Evolutionary conservation across 2,329 filamentous ascomycete species (phyloP).

Genomic region (Emmonsiellopsis sp.): DNA sequence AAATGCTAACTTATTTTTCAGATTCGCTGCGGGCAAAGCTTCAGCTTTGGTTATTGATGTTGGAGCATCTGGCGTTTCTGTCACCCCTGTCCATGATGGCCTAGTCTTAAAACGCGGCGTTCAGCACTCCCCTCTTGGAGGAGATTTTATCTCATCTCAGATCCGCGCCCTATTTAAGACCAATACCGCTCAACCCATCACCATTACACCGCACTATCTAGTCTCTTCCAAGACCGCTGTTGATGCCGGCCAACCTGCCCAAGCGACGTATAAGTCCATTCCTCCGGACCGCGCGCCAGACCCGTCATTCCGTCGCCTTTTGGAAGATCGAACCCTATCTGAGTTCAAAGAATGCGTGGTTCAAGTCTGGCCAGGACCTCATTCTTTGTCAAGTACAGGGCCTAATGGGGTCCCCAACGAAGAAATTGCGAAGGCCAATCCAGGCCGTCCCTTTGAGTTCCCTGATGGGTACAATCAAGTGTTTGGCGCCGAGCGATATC

Average conservation of each 20-base stretch:
- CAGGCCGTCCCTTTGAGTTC: constrained; percentile 89
- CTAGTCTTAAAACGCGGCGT: constrained; percentile 87
- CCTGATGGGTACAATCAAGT: constrained; percentile 94
- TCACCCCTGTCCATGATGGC: constrained; percentile 88
- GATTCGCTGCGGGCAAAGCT: constrained; percentile 83
- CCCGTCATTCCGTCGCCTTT: constrained; percentile 67
- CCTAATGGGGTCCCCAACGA: constrained; percentile 56
- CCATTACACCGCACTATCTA: constrained; percentile 75
- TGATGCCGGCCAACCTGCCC: constrained; percentile 70
- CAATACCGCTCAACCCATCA: constrained; percentile 57
- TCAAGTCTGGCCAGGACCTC: constrained; percentile 80
- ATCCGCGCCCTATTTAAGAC: constrained; percentile 69
- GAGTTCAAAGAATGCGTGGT: constrained; percentile 98
- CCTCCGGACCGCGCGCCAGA: constrained; percentile 46
- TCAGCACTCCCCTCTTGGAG: constrained; percentile 74
- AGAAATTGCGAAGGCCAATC: constrained; percentile 61
- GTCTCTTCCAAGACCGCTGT: constrained; percentile 81
- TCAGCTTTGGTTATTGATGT: constrained; percentile 89
- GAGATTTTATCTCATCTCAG: constrained; percentile 83
- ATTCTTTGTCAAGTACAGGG: constrained; percentile 46
- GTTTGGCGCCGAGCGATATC: constrained; percentile 81
- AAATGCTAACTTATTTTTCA: constrained; percentile 15
- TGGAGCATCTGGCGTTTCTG: constrained; percentile 76
- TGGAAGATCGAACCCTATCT: constrained; percentile 86
- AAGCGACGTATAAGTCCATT: constrained; percentile 66